These are phyloP conservation scores for Chalciporus piperatus DNA, from an alignment of 768 basidiomycete genomes.

Conservation along the genomic window DNA sequence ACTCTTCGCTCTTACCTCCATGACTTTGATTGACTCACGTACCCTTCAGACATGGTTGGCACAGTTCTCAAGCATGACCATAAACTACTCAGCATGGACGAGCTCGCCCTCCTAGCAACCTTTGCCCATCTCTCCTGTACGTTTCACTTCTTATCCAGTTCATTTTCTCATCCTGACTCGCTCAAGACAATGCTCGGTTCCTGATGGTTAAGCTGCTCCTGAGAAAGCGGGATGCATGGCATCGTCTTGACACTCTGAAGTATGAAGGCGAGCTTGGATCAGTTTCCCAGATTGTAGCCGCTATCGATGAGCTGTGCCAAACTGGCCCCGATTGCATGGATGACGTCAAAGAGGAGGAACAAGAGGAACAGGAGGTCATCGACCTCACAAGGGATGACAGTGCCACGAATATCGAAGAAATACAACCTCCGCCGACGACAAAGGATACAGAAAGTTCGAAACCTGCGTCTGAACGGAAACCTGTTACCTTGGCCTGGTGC, in stretches of 20 bases:
- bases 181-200: constrained; percentile 53
- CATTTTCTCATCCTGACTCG: constrained; percentile 8
- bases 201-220: constrained; percentile 62
- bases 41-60: constrained; percentile 50
- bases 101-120: constrained; percentile 42
- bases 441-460: not conserved
- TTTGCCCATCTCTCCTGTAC: constrained; percentile 50
- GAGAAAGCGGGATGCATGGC: constrained; percentile 55
- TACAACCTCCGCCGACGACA: constrained; percentile 5
- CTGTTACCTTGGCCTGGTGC: constrained; percentile 36
- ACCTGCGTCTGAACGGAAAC: constrained; percentile 7
- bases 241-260: constrained; percentile 44
- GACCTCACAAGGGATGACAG: constrained; percentile 35
- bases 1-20: not conserved
- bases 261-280: constrained; percentile 43
- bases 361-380: constrained; percentile 31
- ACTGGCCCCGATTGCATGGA: constrained; percentile 3
- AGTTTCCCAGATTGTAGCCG: constrained; percentile 33
- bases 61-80: constrained; percentile 49
- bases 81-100: constrained; percentile 49
- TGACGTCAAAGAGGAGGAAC: constrained; percentile 12
- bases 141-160: constrained; percentile 20
- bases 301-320: constrained; percentile 45
- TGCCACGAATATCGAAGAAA: constrained; percentile 1
- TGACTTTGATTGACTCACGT: not conserved